Conservation (phyloP, 495 filamentous ascomycete species). For the Penicillium psychrofluorescens region DNA sequence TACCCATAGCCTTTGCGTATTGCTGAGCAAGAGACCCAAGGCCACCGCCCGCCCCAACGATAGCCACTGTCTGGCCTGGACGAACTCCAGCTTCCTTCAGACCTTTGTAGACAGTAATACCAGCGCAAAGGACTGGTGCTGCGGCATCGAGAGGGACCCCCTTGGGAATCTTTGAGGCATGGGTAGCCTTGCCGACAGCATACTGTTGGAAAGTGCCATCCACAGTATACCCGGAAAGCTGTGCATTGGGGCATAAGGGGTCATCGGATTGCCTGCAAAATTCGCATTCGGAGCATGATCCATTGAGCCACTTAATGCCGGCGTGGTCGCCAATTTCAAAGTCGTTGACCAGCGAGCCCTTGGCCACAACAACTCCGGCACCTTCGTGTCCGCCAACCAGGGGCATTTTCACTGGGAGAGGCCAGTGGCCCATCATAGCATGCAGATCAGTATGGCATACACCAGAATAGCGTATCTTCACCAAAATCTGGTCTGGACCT, state of each 20-base stretch:
- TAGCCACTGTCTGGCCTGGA: slow-evolving; percentile 74
- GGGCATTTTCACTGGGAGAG: slow-evolving; percentile 67
- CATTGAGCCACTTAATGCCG: slow-evolving; percentile 82
- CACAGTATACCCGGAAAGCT: slow-evolving; percentile 69
- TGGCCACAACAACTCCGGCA: slow-evolving; percentile 72
- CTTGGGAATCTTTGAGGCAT: slow-evolving; percentile 69
- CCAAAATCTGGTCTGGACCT: slow-evolving; percentile 74
- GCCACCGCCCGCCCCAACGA: slow-evolving; percentile 83
- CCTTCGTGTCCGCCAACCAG: slow-evolving; percentile 85
- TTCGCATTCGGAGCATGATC: slow-evolving; percentile 60
- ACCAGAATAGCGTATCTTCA: slow-evolving; percentile 85
- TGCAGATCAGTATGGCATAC: slow-evolving; percentile 86
- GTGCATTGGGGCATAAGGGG: slow-evolving; percentile 58
- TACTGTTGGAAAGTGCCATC: slow-evolving; percentile 89
- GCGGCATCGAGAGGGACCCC: slow-evolving; percentile 63
- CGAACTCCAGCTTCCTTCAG: slow-evolving; percentile 74
- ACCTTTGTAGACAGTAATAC: slow-evolving; percentile 88
- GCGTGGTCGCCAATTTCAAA: slow-evolving; percentile 65
- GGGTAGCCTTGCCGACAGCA: slow-evolving; percentile 71
- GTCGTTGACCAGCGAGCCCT: slow-evolving; percentile 60
- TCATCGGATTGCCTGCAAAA: slow-evolving; percentile 66
- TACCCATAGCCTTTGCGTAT: slow-evolving; percentile 83
- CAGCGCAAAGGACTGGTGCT: slow-evolving; percentile 75
- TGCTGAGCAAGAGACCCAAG: slow-evolving; percentile 75
- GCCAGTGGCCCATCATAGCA: slow-evolving; percentile 83